A percentile compares a stretch with the other conserved stretches of the same genome.
phyloP scores from a whole-genome alignment of 75 land plant genomes.

The Cryptomeria japonica region DNA sequence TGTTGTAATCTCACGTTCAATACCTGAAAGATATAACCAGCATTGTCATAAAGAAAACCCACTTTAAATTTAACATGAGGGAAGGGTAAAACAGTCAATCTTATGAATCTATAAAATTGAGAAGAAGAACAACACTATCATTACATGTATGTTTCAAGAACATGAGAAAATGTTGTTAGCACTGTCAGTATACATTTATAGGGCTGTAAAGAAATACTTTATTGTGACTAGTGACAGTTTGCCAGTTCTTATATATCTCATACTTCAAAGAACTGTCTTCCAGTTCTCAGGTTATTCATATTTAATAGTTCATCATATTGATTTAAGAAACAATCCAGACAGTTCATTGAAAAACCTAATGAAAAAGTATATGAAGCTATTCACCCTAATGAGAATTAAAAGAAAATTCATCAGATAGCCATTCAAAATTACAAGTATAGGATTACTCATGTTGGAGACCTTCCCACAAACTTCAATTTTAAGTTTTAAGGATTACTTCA shows the following conservation, averaged over 20 bases:
- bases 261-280: background rate
- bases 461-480: background rate
- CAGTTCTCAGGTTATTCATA: background rate
- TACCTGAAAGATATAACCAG: constrained; percentile 41
- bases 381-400: background rate
- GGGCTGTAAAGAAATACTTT: background rate
- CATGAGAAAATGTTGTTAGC: background rate
- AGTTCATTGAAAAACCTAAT: background rate
- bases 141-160: background rate
- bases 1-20: constrained; percentile 90
- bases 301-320: background rate
- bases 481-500: background rate
- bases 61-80: too few species aligned
- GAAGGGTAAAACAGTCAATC: background rate
- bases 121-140: background rate
- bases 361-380: background rate
- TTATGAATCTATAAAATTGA: background rate
- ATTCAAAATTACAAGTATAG: background rate
- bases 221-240: background rate
- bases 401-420: background rate
- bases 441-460: background rate
- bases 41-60: background rate
- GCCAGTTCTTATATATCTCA: background rate
- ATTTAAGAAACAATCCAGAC: background rate
- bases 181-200: background rate